Evolutionary conservation across 768 basidiomycete species (phyloP).

Genomic region (Psilocybe subaeruginosa): DNA sequence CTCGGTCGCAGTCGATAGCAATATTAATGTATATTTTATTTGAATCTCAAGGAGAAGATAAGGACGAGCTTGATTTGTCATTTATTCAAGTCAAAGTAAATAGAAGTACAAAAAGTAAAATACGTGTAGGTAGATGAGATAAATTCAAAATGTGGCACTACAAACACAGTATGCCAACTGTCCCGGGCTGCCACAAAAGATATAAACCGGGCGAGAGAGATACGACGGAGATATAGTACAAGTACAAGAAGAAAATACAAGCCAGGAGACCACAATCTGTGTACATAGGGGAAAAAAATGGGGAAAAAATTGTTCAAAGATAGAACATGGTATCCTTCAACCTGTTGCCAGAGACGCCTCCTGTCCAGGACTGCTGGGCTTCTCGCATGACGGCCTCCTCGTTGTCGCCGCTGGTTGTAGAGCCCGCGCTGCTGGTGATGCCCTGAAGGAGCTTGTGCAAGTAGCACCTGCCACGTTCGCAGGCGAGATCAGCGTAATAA

Average conservation of each 20-base stretch:
- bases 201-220: neutral
- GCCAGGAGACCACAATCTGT: no score
- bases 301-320: conserved; percentile 36
- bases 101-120: neutral
- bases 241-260: neutral
- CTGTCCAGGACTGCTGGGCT: conserved; percentile 57
- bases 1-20: neutral
- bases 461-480: conserved; percentile 71
- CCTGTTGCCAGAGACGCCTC: conserved; percentile 45
- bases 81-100: conserved; percentile 3
- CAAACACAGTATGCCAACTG: no score
- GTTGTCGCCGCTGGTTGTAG: conserved; percentile 32
- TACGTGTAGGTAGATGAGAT: no score
- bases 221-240: neutral
- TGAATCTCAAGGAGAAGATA: neutral
- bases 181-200: neutral
- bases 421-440: conserved; percentile 32
- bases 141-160: no score
- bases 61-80: neutral
- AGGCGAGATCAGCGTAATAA: conserved; percentile 78
- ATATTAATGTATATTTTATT: neutral
- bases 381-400: conserved; percentile 58
- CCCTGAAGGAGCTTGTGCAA: conserved; percentile 73
- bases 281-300: neutral
- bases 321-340: conserved; percentile 81